Conservation (phyloP, 148 eudicot species). For the Nepenthes mirabilis region DNA sequence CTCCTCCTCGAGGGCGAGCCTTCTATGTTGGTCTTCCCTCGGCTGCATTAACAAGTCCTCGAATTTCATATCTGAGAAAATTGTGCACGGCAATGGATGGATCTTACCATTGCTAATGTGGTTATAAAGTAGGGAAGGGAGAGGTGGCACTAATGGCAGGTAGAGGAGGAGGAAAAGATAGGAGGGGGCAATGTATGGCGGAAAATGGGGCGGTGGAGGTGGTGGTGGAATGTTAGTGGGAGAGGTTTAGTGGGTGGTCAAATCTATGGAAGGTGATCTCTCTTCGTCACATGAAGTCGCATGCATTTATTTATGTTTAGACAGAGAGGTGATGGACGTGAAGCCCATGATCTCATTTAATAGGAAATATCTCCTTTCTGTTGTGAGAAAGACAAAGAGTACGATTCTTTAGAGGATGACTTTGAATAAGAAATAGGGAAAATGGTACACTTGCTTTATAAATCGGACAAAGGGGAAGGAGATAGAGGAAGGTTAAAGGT, state of each 20-base stretch:
- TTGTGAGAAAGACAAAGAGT: too few species aligned
- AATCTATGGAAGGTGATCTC: neutral
- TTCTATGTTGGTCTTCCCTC: slow-evolving; percentile 34
- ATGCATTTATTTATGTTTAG: slow-evolving; percentile 7
- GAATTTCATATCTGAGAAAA: slow-evolving; percentile 42
- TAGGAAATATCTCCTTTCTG: too few species aligned
- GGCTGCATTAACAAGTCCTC: slow-evolving; percentile 69
- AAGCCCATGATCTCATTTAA: slow-evolving; percentile 27
- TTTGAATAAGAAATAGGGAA: slow-evolving; percentile 1
- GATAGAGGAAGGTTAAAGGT: too few species aligned
- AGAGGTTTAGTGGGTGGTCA: slow-evolving; percentile 11
- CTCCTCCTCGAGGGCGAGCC: slow-evolving; percentile 54
- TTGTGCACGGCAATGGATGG: neutral
- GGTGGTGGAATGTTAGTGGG: slow-evolving; percentile 15
- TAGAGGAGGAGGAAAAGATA: slow-evolving; percentile 16
- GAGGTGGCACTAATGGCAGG: slow-evolving; percentile 2
- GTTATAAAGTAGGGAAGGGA: slow-evolving; percentile 10
- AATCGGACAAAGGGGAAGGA: too few species aligned
- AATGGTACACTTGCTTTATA: too few species aligned
- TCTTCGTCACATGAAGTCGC: slow-evolving; percentile 24
- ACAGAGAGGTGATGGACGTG: slow-evolving; percentile 40
- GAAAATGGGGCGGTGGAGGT: slow-evolving; percentile 8
- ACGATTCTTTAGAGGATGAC: too few species aligned
- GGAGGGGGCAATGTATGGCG: neutral
- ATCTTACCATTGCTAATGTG: neutral